Evolutionary conservation across 2,329 filamentous ascomycete species (phyloP).

Genomic region (Talaromyces sp.): DNA sequence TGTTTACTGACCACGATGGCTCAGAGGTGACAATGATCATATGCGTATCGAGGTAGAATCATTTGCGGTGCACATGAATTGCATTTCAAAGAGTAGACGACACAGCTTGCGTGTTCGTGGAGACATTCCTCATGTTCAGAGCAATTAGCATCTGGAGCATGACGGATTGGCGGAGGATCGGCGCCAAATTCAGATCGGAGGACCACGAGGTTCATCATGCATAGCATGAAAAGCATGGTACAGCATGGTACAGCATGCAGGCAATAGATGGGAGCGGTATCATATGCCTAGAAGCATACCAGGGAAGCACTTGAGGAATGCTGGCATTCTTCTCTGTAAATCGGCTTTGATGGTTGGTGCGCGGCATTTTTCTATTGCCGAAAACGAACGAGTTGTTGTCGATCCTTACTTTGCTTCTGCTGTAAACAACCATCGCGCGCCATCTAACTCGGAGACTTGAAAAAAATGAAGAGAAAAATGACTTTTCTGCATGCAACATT

Average conservation of each 20-base stretch:
- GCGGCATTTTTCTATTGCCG: neutral
- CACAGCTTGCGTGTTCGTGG: conserved; percentile 11
- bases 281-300: conserved; percentile 7
- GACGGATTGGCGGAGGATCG: conserved; percentile 25
- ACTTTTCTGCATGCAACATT: no score
- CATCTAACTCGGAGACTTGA: no score
- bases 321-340: conserved; percentile 14
- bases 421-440: no score
- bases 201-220: conserved; percentile 2
- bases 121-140: conserved; percentile 19
- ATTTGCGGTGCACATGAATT: neutral
- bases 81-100: neutral
- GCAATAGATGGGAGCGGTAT: neutral
- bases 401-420: conserved; percentile 7
- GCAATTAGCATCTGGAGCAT: conserved; percentile 13
- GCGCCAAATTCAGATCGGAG: conserved; percentile 4
- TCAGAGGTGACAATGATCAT: neutral
- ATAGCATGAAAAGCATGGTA: neutral
- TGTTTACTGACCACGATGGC: neutral
- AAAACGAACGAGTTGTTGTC: conserved; percentile 4
- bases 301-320: conserved; percentile 13
- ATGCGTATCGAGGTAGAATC: conserved; percentile 5
- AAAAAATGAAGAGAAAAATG: no score
- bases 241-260: neutral
- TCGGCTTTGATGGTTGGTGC: neutral